A percentile compares a stretch with the other conserved stretches of the same genome.
Conservation (phyloP, 1,139 yeast genomes). For the Debaryomycetaceae sp. region DNA sequence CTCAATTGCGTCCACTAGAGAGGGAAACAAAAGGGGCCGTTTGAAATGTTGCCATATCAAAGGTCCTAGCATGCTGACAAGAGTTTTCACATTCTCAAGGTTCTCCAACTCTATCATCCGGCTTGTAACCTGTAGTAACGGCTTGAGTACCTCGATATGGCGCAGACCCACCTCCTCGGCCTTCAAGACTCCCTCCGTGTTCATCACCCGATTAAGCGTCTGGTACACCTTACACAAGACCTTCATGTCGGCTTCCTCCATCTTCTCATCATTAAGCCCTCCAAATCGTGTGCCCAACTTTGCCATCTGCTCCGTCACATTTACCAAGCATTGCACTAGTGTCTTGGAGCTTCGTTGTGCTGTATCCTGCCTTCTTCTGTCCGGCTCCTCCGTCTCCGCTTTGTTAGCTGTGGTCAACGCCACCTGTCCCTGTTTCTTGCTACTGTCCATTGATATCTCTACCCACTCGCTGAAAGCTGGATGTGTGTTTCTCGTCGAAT, state of each 20-base stretch:
- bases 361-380: background rate
- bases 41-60: constrained; percentile 8
- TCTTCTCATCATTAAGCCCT: background rate
- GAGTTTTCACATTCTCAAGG: constrained; percentile 1
- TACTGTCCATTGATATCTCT: background rate
- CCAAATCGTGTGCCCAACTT: background rate
- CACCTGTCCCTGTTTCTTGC: background rate
- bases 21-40: constrained; percentile 1
- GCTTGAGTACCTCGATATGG: background rate
- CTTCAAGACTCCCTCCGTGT: background rate
- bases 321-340: background rate
- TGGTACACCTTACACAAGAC: background rate
- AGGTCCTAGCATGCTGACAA: constrained; percentile 4
- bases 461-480: background rate
- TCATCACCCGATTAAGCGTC: background rate
- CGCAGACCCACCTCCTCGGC: background rate
- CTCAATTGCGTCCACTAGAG: background rate
- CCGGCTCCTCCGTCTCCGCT: background rate
- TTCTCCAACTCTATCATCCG: background rate
- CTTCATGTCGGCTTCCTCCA: background rate
- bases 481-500: no score
- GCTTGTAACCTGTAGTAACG: background rate
- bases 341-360: background rate
- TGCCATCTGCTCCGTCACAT: background rate
- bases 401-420: background rate